Conservation (phyloP, 148 eudicot genomes). For the Chenopodium formosanum region DNA sequence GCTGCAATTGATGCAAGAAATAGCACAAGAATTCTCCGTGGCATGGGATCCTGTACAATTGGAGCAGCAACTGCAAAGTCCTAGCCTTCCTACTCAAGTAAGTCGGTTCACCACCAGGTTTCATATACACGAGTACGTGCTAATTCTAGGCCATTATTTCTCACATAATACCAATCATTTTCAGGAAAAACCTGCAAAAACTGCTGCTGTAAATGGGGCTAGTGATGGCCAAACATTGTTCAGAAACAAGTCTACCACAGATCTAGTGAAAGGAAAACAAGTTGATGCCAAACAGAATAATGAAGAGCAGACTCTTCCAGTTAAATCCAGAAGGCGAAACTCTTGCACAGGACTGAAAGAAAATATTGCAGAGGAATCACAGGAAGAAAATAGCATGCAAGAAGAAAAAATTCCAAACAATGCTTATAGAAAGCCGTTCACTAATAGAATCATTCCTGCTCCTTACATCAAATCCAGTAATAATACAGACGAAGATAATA, state of each 20-base stretch:
- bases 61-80: slow-evolving; percentile 48
- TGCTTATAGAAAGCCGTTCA: slow-evolving; percentile 26
- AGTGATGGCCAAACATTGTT: slow-evolving; percentile 6
- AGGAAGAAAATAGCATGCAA: neutral
- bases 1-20: slow-evolving; percentile 61
- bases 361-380: neutral
- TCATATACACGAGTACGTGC: neutral
- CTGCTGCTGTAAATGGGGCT: neutral
- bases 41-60: slow-evolving; percentile 53
- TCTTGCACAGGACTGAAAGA: slow-evolving; percentile 18
- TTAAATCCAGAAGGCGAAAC: slow-evolving; percentile 23
- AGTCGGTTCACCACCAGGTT: neutral
- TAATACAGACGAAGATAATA: neutral
- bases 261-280: slow-evolving; percentile 13
- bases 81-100: slow-evolving; percentile 19
- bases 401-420: slow-evolving; percentile 22
- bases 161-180: neutral
- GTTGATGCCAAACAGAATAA: slow-evolving; percentile 12
- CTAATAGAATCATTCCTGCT: slow-evolving; percentile 36
- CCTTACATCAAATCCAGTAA: slow-evolving; percentile 44
- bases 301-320: slow-evolving; percentile 16
- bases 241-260: slow-evolving; percentile 23
- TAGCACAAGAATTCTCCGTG: slow-evolving; percentile 55
- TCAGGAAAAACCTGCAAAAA: slow-evolving; percentile 27
- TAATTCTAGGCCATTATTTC: too few relatives aligned